phyloP scores from a whole-genome alignment of 805 yeast species.

The Spathaspora girioi region DNA sequence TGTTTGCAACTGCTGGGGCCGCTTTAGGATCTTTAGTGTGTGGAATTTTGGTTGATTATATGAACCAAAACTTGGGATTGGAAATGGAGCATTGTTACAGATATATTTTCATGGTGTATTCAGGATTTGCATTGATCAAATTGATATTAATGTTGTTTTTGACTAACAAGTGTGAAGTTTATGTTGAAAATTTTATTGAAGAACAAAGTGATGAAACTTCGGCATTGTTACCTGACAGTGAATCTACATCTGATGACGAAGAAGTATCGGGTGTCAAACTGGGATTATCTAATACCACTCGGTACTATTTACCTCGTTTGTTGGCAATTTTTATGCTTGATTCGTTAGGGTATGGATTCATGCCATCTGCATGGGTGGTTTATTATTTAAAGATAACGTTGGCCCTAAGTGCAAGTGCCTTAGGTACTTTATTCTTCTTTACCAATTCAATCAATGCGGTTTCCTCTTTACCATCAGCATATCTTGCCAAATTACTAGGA shows the following conservation, averaged over 20 bases:
- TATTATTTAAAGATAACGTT: conserved; percentile 69
- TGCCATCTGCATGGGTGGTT: conserved; percentile 86
- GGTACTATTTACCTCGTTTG: conserved; percentile 42
- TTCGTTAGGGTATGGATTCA: conserved; percentile 84
- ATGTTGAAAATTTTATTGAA: conserved; percentile 16
- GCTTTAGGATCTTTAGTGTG: conserved; percentile 68
- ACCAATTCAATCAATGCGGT: conserved; percentile 62
- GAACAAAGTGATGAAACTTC: neutral
- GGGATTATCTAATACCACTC: conserved; percentile 42
- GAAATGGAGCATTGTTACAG: conserved; percentile 47
- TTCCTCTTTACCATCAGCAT: conserved; percentile 75
- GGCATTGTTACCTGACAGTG: conserved; percentile 1
- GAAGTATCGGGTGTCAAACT: conserved; percentile 10
- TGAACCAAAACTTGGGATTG: conserved; percentile 28
- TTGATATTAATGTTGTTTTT: conserved; percentile 47
- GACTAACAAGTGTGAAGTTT: conserved; percentile 50
- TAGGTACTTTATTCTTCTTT: conserved; percentile 67
- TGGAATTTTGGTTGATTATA: conserved; percentile 55
- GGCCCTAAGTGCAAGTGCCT: conserved; percentile 46
- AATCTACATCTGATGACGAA: conserved; percentile 5
- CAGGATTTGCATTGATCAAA: conserved; percentile 51
- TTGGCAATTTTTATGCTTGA: conserved; percentile 72
- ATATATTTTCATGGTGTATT: conserved; percentile 52
- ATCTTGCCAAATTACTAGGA: conserved; percentile 62
- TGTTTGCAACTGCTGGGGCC: conserved; percentile 66